Conservation (phyloP, 2,329 filamentous ascomycete genomes). For the Fusarium marasasianum region DNA sequence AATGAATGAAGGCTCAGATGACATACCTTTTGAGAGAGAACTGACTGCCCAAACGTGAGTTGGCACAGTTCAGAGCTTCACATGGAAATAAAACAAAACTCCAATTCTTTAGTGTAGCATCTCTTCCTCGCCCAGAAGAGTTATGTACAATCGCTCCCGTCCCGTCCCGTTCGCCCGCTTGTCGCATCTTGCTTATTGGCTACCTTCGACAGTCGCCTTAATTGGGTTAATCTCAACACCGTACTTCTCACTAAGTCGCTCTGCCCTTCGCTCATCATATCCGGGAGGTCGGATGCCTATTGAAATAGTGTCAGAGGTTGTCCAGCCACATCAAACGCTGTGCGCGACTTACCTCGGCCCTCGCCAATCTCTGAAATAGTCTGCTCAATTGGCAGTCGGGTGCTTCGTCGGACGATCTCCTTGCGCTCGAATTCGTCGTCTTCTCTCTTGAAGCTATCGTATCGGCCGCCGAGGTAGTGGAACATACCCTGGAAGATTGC, state of each 20-base stretch:
- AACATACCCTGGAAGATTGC: constrained; percentile 69
- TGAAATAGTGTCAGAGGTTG: constrained; percentile 26
- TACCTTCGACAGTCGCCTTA: constrained; percentile 59
- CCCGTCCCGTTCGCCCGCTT: constrained; percentile 42
- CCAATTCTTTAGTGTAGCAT: constrained; percentile 54
- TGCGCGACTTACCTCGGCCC: constrained; percentile 74
- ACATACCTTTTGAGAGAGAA: constrained; percentile 40
- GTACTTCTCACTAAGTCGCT: constrained; percentile 86
- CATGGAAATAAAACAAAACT: constrained; percentile 48
- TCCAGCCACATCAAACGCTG: background rate
- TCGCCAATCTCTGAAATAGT: constrained; percentile 85
- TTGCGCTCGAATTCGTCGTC: constrained; percentile 80
- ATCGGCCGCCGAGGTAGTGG: constrained; percentile 73
- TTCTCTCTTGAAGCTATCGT: constrained; percentile 61
- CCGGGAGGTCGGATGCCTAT: constrained; percentile 82
- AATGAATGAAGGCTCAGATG: background rate
- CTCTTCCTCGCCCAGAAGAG: constrained; percentile 48
- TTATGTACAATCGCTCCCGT: constrained; percentile 49
- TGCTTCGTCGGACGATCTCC: constrained; percentile 76
- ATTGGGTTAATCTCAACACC: constrained; percentile 83
- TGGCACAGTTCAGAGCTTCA: constrained; percentile 41
- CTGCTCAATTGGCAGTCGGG: constrained; percentile 79
- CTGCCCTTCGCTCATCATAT: constrained; percentile 83
- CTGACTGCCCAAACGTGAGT: constrained; percentile 23
- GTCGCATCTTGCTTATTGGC: constrained; percentile 46